These are phyloP conservation scores for Cymbopogon citratus DNA, from an alignment of 176 grass and related monocot genomes.

Conservation along the genomic window DNA sequence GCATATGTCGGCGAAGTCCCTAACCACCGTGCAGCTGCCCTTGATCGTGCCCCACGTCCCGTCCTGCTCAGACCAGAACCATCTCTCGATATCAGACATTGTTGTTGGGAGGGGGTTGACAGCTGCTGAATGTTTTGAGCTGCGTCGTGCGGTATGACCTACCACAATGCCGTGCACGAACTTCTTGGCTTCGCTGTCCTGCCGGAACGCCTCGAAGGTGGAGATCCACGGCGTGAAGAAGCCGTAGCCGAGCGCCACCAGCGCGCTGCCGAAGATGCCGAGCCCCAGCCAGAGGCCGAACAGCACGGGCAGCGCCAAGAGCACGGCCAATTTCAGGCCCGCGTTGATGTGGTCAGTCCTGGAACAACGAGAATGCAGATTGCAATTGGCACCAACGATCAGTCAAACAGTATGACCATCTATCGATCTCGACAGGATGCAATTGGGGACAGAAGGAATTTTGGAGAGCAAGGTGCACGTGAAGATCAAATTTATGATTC, in stretches of 20 bases:
- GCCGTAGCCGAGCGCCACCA: conserved; percentile 80
- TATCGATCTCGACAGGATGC: background rate
- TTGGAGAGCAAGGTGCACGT: background rate
- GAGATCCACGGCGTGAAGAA: conserved; percentile 93
- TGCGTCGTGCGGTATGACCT: conserved; percentile 16
- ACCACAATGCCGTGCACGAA: conserved; percentile 72
- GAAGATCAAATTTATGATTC: background rate
- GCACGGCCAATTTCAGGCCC: conserved; percentile 57
- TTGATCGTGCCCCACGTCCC: conserved; percentile 94
- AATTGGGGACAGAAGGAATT: background rate
- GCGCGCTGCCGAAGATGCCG: conserved; percentile 64
- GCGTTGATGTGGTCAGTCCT: conserved; percentile 72
- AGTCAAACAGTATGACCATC: background rate
- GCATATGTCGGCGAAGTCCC: conserved; percentile 84
- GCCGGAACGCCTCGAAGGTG: conserved; percentile 93
- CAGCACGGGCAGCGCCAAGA: conserved; percentile 62
- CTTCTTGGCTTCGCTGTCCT: conserved; percentile 69
- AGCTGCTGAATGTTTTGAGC: background rate
- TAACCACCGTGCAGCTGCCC: conserved; percentile 89
- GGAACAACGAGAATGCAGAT: conserved; percentile 36
- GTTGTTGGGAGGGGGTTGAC: background rate
- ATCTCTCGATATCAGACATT: background rate
- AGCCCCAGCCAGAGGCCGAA: conserved; percentile 74
- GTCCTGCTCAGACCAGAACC: conserved; percentile 45
- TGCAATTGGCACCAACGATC: conserved; percentile 9